Evolutionary conservation across 2,329 filamentous ascomycete species (phyloP), one percentile per base, ranked within the genome.

Genomic region (Colletotrichum orchidophilum): DNA sequence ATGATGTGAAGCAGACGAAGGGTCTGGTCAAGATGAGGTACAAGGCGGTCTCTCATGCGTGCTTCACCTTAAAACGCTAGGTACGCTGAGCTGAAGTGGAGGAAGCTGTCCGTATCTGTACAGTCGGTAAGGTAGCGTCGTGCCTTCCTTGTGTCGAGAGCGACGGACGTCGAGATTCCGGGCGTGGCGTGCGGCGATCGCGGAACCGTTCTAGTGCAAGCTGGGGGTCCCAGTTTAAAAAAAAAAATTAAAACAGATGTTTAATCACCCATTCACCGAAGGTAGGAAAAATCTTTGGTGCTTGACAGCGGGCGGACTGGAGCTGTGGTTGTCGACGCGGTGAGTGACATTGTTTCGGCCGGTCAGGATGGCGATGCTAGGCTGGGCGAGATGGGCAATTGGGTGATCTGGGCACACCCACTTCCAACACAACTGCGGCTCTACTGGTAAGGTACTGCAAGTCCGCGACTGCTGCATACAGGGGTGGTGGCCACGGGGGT

Each of bases 281-380:
- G 24, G 35, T 13, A 6, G n/a, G 50, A 68, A 29, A 63, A 50
- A 39, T 57, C 33, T 29, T 13, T 35, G 26, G 26, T 8, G 35
- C n/a, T 50, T 7, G 12, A 33, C 31, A 33, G 7, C 31, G 31
- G 49, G 12, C 55, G n/a, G n/a, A 58, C n/a, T 49, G 65, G 60
- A 65, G 60, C 65, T 57, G 66, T 66, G 49, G 66, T 53, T 70
- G 65, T 46, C 29, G 66, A 49, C 70, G 39, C 39, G 61, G 59
- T 57, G 61, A 70, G 66, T 66, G 54, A 66, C 49, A 70, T 70
- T 64, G 60, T 70, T 72, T 70, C 57, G 63, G 55, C 63, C 66
- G 33, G 60, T 65, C 70, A 54, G 54, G 66, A 72, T 70, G 59
- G 52, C 52, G 31, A 59, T 52, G 53, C 31, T 26, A 31, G 13